Percentiles rank a stretch among this genome's conserved stretches.
Conservation (phyloP, 164 flowering plant genomes). For the Chimonanthus salicifolius region DNA sequence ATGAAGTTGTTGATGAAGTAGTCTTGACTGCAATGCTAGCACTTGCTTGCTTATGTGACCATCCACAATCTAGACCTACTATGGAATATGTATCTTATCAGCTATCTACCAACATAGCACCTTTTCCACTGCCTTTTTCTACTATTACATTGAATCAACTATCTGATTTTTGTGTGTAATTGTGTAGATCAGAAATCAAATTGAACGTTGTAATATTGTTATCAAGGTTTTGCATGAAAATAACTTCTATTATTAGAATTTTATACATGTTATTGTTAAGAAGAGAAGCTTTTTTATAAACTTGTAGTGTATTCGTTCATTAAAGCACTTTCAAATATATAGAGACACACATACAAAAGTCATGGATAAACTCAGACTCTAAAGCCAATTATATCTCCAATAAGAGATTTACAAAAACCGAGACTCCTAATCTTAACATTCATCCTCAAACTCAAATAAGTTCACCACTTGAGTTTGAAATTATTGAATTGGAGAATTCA, state of each 20-base stretch:
- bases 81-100: conserved; percentile 48
- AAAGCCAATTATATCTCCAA: no score
- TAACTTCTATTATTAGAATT: not conserved
- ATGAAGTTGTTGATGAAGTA: conserved; percentile 40
- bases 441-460: no score
- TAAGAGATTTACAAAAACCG: no score
- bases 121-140: conserved; percentile 14
- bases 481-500: no score
- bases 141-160: conserved; percentile 14
- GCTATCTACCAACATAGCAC: conserved; percentile 25
- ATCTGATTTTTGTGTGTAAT: no score
- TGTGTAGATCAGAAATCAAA: no score
- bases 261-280: not conserved
- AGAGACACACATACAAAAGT: no score
- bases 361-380: no score
- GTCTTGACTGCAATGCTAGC: conserved; percentile 35
- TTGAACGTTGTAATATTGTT: not conserved
- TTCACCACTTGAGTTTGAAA: no score
- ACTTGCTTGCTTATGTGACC: conserved; percentile 37
- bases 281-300: not conserved
- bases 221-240: not conserved
- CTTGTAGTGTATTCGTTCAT: no score
- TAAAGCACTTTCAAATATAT: no score
- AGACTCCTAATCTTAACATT: no score
- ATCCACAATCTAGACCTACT: conserved; percentile 50